These are phyloP conservation scores for Psilocybe tampanensis DNA, from an alignment of 768 basidiomycete species.

Conservation along the genomic window DNA sequence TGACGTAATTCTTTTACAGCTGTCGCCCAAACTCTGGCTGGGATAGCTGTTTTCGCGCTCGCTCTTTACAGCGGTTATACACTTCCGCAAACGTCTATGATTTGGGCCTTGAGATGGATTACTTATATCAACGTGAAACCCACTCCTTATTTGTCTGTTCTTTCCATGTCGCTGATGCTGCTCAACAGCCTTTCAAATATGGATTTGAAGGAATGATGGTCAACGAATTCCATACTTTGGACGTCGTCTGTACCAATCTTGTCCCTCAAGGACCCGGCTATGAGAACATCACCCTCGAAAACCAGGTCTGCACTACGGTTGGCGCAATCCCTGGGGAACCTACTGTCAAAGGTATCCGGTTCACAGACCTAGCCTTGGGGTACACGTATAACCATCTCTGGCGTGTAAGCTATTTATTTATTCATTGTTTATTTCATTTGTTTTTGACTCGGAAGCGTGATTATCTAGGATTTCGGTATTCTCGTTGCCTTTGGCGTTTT, in stretches of 20 bases:
- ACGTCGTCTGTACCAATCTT: conserved; percentile 59
- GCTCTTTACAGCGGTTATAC: conserved; percentile 46
- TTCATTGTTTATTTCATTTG: conserved; percentile 3
- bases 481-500: conserved; percentile 61
- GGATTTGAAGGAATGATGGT: conserved; percentile 72
- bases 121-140: conserved; percentile 35
- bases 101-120: conserved; percentile 70
- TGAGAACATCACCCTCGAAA: conserved; percentile 51
- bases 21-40: conserved; percentile 63
- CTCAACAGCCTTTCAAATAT: conserved; percentile 27
- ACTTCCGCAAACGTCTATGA: conserved; percentile 65
- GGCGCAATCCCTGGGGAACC: conserved; percentile 62
- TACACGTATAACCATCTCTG: conserved; percentile 38
- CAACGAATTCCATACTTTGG: conserved; percentile 79
- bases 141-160: neutral
- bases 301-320: conserved; percentile 75
- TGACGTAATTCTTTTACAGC: conserved; percentile 30
- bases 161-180: neutral
- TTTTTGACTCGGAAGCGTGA: neutral
- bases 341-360: conserved; percentile 61
- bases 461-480: conserved; percentile 62
- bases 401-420: conserved; percentile 33
- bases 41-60: conserved; percentile 33
- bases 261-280: conserved; percentile 69
- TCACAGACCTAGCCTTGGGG: conserved; percentile 47